Conservation (phyloP, 2,329 filamentous ascomycete species). For the Colletotrichum siamense region DNA sequence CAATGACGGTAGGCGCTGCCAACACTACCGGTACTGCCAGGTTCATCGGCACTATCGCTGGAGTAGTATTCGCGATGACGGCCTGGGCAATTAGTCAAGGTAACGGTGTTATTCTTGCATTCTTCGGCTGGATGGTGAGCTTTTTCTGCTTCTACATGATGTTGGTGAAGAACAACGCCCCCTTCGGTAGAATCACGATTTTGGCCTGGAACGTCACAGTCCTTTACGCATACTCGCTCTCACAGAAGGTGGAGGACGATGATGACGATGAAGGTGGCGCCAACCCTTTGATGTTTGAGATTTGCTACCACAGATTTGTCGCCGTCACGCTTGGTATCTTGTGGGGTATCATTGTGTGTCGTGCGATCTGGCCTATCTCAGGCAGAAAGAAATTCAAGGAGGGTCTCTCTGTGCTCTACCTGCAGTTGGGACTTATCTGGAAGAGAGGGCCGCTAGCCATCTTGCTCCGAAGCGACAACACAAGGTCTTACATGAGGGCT, state of each 20-base stretch:
- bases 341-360: constrained; percentile 91
- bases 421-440: constrained; percentile 96
- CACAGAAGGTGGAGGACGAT: constrained; percentile 78
- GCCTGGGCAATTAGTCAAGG: constrained; percentile 80
- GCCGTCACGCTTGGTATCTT: constrained; percentile 86
- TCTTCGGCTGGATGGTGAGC: constrained; percentile 82
- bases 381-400: constrained; percentile 88
- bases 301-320: constrained; percentile 85
- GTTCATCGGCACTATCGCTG: constrained; percentile 85
- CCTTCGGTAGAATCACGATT: constrained; percentile 91
- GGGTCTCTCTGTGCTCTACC: constrained; percentile 87
- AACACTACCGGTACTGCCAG: constrained; percentile 91
- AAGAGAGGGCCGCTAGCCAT: constrained; percentile 87
- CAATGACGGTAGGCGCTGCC: constrained; percentile 95
- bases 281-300: constrained; percentile 84
- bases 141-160: constrained; percentile 91
- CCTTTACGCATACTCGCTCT: constrained; percentile 91
- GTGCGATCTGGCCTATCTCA: constrained; percentile 92
- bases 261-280: constrained; percentile 89
- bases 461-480: constrained; percentile 64
- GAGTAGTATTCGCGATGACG: constrained; percentile 75
- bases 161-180: constrained; percentile 80
- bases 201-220: constrained; percentile 96
- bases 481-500: constrained; percentile 80
- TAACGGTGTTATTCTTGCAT: constrained; percentile 76